Evolutionary conservation across 164 flowering plant genomes (phyloP), one percentile per base, ranked within the genome.

Genomic region (Aristolochia californica): DNA sequence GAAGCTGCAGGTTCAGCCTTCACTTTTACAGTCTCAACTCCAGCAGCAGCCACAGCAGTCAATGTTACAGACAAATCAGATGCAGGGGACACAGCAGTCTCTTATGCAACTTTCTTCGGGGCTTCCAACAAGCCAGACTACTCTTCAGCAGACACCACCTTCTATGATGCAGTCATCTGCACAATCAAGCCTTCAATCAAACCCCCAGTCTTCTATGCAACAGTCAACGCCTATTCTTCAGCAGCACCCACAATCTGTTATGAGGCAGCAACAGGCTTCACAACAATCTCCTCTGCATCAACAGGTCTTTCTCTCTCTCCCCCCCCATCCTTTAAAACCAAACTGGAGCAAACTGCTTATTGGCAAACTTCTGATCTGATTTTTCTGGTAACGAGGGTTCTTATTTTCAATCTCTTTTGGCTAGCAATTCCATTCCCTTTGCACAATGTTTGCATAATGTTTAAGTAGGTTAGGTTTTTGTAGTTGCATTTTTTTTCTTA

Each of bases 61-160:
- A 62, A 84, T 72, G 56, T 72, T 80, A 60, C 95, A 80, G 56
- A 68, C 78, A 20, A 82, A 48, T 73, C 88, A 80, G 56, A 63
- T 82, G 74, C 98, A 83, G 49, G 52, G 82, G 53, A 67, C 83
- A 58, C 89, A 81, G 67, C 93, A 83, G 65, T 53, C 83, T 57
- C 70, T 74, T 30, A 70, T 78, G 77, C 83, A 76, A 70, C 65
- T 80, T 27, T 62, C 86, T 23, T 69, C 82, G 49, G 71, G 73
- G 50, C 55, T 65, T 17, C 71, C 65, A 38, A 50, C 74, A 25
- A 73, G 66, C 53, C 77, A 70, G 62, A 38, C 40, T 34, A 34
- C 74, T 43, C 62, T 62, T 44, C 77, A 73, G 62, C 77, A 73
- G 68, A 65, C 78, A 70, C 83, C 78, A 58, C 74, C 83, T 45